These are phyloP conservation scores for Periconia digitata DNA, from an alignment of 2,329 filamentous ascomycete genomes.

Conservation along the genomic window DNA sequence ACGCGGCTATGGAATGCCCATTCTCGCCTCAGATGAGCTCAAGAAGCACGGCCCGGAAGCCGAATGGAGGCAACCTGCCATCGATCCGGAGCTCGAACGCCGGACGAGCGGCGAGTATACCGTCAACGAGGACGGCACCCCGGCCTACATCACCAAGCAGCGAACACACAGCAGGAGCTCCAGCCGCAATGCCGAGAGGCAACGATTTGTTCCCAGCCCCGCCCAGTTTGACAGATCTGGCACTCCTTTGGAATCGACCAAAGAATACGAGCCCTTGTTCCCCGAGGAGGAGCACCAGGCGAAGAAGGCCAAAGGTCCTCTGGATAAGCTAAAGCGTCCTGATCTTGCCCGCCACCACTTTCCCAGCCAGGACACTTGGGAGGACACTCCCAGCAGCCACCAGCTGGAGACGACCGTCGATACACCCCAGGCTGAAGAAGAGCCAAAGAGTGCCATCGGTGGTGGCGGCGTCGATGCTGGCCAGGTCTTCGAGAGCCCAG, in stretches of 20 bases:
- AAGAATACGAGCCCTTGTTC: conserved; percentile 95
- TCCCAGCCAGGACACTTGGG: conserved; percentile 95
- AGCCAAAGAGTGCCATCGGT: conserved; percentile 42
- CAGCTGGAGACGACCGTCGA: conserved; percentile 78
- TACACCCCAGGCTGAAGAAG: conserved; percentile 68
- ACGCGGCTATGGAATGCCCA: conserved; percentile 70
- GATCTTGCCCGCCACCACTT: conserved; percentile 64
- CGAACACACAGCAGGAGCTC: conserved; percentile 54
- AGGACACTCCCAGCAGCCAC: conserved; percentile 86
- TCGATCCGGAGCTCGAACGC: conserved; percentile 68
- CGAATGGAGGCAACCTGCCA: conserved; percentile 74
- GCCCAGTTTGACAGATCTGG: conserved; percentile 54
- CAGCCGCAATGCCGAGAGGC: conserved; percentile 57
- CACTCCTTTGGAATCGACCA: conserved; percentile 81
- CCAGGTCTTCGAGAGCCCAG: conserved; percentile 48
- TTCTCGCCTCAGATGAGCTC: conserved; percentile 86
- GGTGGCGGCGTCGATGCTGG: conserved; percentile 32
- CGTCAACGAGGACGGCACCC: conserved; percentile 42
- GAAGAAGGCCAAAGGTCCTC: conserved; percentile 54
- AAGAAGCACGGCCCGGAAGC: conserved; percentile 66
- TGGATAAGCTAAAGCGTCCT: conserved; percentile 59
- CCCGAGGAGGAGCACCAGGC: conserved; percentile 69
- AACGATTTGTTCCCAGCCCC: conserved; percentile 29
- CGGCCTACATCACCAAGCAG: conserved; percentile 51
- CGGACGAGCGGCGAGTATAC: conserved; percentile 59